A percentile compares a stretch with the other conserved stretches of the same genome.
These are phyloP conservation scores for Claviceps monticola DNA, from an alignment of 2,329 filamentous ascomycete species.

Conservation along the genomic window DNA sequence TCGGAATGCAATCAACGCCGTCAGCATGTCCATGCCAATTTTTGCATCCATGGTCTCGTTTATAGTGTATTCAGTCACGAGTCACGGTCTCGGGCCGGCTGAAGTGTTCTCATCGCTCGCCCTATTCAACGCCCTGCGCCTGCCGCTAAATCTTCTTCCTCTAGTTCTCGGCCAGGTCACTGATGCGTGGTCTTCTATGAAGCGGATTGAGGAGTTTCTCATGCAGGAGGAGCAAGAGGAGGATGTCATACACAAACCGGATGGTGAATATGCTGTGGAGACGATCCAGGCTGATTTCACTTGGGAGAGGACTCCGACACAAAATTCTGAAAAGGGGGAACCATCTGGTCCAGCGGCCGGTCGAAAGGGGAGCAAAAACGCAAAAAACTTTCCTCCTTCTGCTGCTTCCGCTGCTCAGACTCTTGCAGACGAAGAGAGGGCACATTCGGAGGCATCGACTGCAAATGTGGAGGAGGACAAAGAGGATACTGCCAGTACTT, in stretches of 20 bases:
- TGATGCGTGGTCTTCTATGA: slow-evolving; percentile 75
- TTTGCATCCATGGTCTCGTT: slow-evolving; percentile 94
- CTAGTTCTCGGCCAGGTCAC: slow-evolving; percentile 79
- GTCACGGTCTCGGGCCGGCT: slow-evolving; percentile 58
- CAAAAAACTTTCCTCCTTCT: slow-evolving; percentile 23
- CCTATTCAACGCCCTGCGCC: slow-evolving; percentile 79
- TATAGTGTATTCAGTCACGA: slow-evolving; percentile 60
- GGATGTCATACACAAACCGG: slow-evolving; percentile 40
- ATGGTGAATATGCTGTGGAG: slow-evolving; percentile 56
- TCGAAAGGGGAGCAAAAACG: slow-evolving; percentile 25
- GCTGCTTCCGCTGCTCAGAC: slow-evolving; percentile 10
- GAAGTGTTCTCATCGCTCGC: slow-evolving; percentile 85
- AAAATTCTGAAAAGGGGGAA: slow-evolving; percentile 30
- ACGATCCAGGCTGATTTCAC: slow-evolving; percentile 66
- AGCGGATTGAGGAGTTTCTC: slow-evolving; percentile 78
- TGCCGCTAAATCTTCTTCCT: slow-evolving; percentile 81
- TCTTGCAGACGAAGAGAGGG: slow-evolving; percentile 14
- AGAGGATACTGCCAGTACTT: slow-evolving; percentile 38
- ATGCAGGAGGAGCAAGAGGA: slow-evolving; percentile 74
- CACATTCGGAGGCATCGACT: slow-evolving; percentile 14
- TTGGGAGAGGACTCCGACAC: slow-evolving; percentile 60
- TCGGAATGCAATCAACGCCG: slow-evolving; percentile 70
- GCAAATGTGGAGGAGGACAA: slow-evolving; percentile 28
- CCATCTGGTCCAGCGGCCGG: slow-evolving; percentile 19
- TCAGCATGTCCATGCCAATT: slow-evolving; percentile 76